Base-by-base conservation (phyloP, 129 eudicot species). In the Flaveria robusta region DNA sequence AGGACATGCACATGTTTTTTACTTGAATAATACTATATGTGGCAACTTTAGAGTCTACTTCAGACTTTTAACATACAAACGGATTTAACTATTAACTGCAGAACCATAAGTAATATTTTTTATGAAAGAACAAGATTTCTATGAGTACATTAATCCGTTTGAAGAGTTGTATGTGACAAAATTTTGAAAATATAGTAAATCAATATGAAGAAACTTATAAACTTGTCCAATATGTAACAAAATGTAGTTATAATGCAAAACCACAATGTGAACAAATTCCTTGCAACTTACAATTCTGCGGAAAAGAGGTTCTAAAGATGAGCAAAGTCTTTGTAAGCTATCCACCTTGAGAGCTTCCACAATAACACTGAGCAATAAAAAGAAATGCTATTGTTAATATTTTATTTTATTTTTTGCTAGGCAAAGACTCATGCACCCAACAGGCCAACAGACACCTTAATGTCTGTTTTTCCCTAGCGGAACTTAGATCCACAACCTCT, bases 271-370 rank as follows among this genome's bases (percentile, higher is more conserved):
- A 6, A 60, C 18, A 26, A 24, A 60, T 26, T 3, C 41, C 26
- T 39, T 52, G 27, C 19, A 75, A 85, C 89, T 82, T 79, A 85
- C 86, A 68, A 85, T 85, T 79, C 72, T 82, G 60, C 89, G 80
- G 78, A 85, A 85, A 70, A 85, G 86, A 79, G 89, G 89, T 82
- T 85, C 86, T 34, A 85, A 77, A 76, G 86, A 85, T 64, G 89
- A 85, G 74, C 74, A 78, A 22, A 85, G 84, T 79, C 86, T 85
- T 82, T 82, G 86, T 78, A 85, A 79, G 76, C 89, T 85, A 72
- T 85, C 89, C 34, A 79, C 89, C 68, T 85, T 82, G 75, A 85
- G 66, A 75, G 89, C 86, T 69, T 85, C 89, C 29, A 85, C 89
- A 75, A 85, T 85, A 27, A 85, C 89, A 37, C 89, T 85, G 86